phyloP scores from a whole-genome alignment of 164 flowering plant species.

The Macadamia integrifolia region DNA sequence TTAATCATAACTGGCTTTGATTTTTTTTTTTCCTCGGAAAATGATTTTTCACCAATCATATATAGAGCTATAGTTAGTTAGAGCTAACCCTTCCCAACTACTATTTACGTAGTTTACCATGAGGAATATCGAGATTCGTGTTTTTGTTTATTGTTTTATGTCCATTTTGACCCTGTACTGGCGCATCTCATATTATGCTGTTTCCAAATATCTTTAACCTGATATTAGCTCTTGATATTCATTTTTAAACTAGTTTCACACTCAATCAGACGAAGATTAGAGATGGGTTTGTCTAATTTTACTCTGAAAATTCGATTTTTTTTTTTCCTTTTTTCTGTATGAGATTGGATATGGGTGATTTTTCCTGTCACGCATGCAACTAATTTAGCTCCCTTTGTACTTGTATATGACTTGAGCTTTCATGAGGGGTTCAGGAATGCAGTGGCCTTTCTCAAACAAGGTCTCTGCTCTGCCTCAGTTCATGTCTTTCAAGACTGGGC shows the following conservation, averaged over 20 bases:
- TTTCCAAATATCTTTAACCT: background rate
- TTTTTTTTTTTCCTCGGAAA: no score
- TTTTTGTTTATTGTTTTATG: background rate
- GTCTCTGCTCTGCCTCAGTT: slow-evolving; percentile 41
- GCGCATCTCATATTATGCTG: background rate
- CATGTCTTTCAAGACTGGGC: slow-evolving; percentile 34
- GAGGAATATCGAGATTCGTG: background rate
- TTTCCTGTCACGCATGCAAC: background rate
- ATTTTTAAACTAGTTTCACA: background rate
- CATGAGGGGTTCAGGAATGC: slow-evolving; percentile 30
- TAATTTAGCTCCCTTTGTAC: background rate
- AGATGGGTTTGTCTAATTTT: slow-evolving; percentile 2
- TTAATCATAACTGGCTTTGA: no score
- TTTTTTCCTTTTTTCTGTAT: no score
- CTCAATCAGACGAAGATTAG: background rate
- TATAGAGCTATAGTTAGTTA: no score
- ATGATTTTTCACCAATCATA: no score
- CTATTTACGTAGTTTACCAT: background rate
- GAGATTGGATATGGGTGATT: background rate
- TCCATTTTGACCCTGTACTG: background rate
- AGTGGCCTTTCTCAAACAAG: slow-evolving; percentile 52
- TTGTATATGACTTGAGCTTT: slow-evolving; percentile 23
- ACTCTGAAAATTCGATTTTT: no score
- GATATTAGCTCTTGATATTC: background rate
- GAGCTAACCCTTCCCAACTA: no score